These are phyloP conservation scores for Acacia acuminata DNA, from an alignment of 306 rosid species.

Conservation along the genomic window DNA sequence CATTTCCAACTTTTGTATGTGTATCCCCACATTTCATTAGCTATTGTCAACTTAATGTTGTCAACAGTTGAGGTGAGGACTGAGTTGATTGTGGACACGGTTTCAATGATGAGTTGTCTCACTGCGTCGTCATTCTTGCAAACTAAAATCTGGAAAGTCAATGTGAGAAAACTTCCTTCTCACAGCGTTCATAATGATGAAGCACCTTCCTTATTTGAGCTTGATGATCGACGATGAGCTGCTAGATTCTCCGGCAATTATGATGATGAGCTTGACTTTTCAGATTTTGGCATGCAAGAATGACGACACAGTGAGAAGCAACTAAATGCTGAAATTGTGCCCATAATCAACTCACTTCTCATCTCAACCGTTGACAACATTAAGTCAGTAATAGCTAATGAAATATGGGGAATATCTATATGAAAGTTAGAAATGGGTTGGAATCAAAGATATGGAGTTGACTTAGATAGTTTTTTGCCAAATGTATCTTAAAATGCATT, in stretches of 20 bases:
- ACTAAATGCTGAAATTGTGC: conserved; percentile 39
- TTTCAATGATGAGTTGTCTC: conserved; percentile 32
- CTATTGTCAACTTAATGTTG: conserved; percentile 35
- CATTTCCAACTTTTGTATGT: too few relatives aligned
- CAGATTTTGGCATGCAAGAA: conserved; percentile 44
- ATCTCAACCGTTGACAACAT: conserved; percentile 50
- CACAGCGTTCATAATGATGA: not conserved
- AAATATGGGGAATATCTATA: too few relatives aligned
- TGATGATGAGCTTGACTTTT: conserved; percentile 20
- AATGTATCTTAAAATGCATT: too few relatives aligned
- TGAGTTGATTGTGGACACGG: conserved; percentile 42
- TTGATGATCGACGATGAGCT: not conserved
- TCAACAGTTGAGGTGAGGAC: conserved; percentile 44
- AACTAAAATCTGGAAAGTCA: conserved; percentile 51
- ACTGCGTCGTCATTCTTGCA: not conserved
- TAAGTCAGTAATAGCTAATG: not conserved
- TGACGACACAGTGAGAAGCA: not conserved
- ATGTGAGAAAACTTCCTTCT: conserved; percentile 56
- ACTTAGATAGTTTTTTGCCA: too few relatives aligned
- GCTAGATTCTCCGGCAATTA: not conserved
- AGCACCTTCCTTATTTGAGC: not conserved
- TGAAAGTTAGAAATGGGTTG: too few relatives aligned
- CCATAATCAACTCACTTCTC: conserved; percentile 39
- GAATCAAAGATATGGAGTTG: too few relatives aligned
- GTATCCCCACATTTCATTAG: too few relatives aligned